These are phyloP conservation scores for Ajuga chamaepitys DNA, from an alignment of 257 asterid species.

Conservation along the genomic window DNA sequence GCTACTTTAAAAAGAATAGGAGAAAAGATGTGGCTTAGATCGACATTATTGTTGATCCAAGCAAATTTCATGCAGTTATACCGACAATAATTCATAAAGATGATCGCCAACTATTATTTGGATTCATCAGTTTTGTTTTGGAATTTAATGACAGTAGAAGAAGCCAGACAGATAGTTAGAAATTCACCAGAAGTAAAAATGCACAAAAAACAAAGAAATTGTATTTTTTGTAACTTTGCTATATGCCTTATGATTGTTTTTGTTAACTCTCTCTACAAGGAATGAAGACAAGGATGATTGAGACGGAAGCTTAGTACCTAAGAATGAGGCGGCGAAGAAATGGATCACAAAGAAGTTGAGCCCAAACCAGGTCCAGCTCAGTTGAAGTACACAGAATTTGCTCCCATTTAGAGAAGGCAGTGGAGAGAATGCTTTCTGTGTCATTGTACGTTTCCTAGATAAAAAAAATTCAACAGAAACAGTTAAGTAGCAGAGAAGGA, in stretches of 20 bases:
- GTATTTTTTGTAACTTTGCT: neutral
- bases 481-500: slow-evolving; percentile 4
- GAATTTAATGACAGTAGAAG: neutral
- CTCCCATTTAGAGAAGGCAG: slow-evolving; percentile 91
- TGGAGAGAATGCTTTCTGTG: slow-evolving; percentile 52
- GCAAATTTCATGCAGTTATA: neutral
- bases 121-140: neutral
- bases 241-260: neutral
- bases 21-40: neutral
- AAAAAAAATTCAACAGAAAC: slow-evolving; percentile 12
- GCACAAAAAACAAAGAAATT: neutral
- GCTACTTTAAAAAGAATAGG: neutral
- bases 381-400: slow-evolving; percentile 74
- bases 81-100: neutral
- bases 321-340: slow-evolving; percentile 80
- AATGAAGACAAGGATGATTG: neutral
- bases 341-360: slow-evolving; percentile 82
- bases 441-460: slow-evolving; percentile 51
- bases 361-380: slow-evolving; percentile 84
- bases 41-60: no score
- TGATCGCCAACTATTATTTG: neutral
- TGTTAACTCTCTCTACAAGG: neutral
- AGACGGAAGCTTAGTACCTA: slow-evolving; percentile 42
- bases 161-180: neutral
- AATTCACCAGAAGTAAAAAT: neutral